Evolutionary conservation across 148 eudicot genomes (phyloP).

Genomic region (Camellia japonica): DNA sequence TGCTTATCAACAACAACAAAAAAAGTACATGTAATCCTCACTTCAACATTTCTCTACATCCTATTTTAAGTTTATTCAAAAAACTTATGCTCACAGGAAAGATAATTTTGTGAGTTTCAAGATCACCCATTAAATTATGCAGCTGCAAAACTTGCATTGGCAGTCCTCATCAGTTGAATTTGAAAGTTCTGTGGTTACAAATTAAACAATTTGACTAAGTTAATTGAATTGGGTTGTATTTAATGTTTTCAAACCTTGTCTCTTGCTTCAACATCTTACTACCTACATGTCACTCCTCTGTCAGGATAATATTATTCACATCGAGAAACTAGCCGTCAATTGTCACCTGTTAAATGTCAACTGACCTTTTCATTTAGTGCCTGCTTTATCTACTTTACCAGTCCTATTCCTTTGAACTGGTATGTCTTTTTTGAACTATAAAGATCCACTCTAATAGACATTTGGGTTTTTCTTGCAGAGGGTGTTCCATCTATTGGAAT

Average conservation of each 20-base stretch:
- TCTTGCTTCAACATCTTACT: constrained; percentile 8
- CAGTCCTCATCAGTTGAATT: neutral
- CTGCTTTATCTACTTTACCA: constrained; percentile 12
- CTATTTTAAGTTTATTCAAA: neutral
- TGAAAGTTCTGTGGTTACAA: neutral
- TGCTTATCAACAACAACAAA: no score
- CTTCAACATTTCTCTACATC: neutral
- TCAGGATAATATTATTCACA: neutral
- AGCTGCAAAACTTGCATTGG: neutral
- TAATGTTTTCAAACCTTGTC: neutral
- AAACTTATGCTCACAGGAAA: neutral
- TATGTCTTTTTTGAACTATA: neutral
- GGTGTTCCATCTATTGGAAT: constrained; percentile 91
- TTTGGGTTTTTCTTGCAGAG: constrained; percentile 52
- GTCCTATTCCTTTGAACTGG: neutral
- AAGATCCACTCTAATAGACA: constrained; percentile 8
- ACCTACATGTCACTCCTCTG: neutral
- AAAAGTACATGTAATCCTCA: neutral
- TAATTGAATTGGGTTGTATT: neutral
- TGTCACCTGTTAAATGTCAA: neutral
- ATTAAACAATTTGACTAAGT: neutral
- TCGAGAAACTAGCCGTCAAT: neutral
- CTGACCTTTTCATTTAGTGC: constrained; percentile 1
- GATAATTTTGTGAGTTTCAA: neutral
- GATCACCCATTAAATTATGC: neutral